Percentiles rank a stretch among this genome's conserved stretches.
Evolutionary conservation across 2,329 filamentous ascomycete species (phyloP).

Genomic region (Ophiobolus disseminans): DNA sequence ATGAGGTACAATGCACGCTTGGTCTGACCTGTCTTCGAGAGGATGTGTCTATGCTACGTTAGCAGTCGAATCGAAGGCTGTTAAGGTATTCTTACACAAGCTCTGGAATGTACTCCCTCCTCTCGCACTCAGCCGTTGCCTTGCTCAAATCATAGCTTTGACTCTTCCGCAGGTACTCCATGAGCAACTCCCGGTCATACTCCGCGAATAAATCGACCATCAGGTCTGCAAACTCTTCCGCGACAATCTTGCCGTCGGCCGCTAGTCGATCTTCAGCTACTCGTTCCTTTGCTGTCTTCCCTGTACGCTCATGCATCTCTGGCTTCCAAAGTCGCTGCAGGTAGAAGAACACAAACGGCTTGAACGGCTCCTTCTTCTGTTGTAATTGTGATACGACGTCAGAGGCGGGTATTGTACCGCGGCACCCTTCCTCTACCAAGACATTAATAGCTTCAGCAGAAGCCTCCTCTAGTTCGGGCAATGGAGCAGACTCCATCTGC

Average conservation of each 20-base stretch:
- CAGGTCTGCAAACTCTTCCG: conserved; percentile 86
- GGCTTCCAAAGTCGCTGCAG: conserved; percentile 85
- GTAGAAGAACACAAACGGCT: conserved; percentile 90
- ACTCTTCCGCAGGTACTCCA: conserved; percentile 85
- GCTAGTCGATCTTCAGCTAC: conserved; percentile 53
- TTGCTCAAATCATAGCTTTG: conserved; percentile 87
- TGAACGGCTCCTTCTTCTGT: conserved; percentile 55
- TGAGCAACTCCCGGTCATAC: conserved; percentile 79
- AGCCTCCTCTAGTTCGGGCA: conserved; percentile 76
- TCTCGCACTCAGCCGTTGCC: conserved; percentile 80
- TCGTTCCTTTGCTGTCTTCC: conserved; percentile 48
- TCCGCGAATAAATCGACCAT: conserved; percentile 85
- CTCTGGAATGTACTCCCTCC: conserved; percentile 81
- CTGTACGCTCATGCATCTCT: conserved; percentile 61
- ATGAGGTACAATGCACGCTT: conserved; percentile 92
- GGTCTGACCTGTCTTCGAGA: conserved; percentile 93
- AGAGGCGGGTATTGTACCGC: conserved; percentile 80
- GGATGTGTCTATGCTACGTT: conserved; percentile 66
- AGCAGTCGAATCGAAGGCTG: conserved; percentile 15
- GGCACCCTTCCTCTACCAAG: conserved; percentile 88
- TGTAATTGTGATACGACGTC: conserved; percentile 81
- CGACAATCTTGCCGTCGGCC: conserved; percentile 69
- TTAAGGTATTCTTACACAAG: conserved; percentile 65
- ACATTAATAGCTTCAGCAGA: conserved; percentile 84
- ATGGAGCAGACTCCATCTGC: conserved; percentile 69